A percentile compares a stretch with the other conserved stretches of the same genome.
phyloP scores from a whole-genome alignment of 106 monocot genomes.

The Allium sativum region DNA sequence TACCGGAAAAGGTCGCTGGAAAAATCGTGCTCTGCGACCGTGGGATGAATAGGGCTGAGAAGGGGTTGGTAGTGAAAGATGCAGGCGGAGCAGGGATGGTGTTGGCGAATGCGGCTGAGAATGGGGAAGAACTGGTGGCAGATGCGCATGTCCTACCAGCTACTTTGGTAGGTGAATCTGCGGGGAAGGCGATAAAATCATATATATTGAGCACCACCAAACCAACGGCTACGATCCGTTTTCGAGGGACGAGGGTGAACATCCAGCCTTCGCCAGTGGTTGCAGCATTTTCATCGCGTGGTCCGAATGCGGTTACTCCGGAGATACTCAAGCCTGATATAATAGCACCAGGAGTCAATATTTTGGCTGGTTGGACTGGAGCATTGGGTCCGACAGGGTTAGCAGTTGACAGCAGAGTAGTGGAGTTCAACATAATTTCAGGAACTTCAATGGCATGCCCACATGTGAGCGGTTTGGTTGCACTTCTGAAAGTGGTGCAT shows the following conservation, averaged over 20 bases:
- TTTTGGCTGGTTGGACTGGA: slow-evolving; percentile 84
- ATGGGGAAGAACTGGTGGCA: slow-evolving; percentile 96
- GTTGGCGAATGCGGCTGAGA: slow-evolving; percentile 65
- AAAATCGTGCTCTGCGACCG: slow-evolving; percentile 92
- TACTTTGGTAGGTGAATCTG: slow-evolving; percentile 52
- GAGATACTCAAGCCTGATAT: slow-evolving; percentile 85
- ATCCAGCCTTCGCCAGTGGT: slow-evolving; percentile 82
- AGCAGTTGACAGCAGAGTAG: slow-evolving; percentile 36
- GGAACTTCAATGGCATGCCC: slow-evolving; percentile 99
- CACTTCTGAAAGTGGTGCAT: slow-evolving; percentile 58
- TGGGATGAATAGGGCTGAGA: slow-evolving; percentile 81
- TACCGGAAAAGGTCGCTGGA: slow-evolving; percentile 68
- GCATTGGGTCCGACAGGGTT: slow-evolving; percentile 70
- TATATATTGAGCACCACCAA: slow-evolving; percentile 44
- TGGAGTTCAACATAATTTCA: slow-evolving; percentile 92
- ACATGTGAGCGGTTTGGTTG: slow-evolving; percentile 89
- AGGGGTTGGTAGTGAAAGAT: slow-evolving; percentile 66
- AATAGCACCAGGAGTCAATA: slow-evolving; percentile 92
- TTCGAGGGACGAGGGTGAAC: slow-evolving; percentile 66
- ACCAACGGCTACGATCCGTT: slow-evolving; percentile 54
- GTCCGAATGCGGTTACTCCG: slow-evolving; percentile 73
- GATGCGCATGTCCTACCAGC: slow-evolving; percentile 89
- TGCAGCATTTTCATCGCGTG: slow-evolving; percentile 94
- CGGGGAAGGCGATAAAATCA: slow-evolving; percentile 40
- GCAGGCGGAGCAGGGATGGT: slow-evolving; percentile 96